phyloP scores from a whole-genome alignment of 306 rosid species.

The Corylus americana region DNA sequence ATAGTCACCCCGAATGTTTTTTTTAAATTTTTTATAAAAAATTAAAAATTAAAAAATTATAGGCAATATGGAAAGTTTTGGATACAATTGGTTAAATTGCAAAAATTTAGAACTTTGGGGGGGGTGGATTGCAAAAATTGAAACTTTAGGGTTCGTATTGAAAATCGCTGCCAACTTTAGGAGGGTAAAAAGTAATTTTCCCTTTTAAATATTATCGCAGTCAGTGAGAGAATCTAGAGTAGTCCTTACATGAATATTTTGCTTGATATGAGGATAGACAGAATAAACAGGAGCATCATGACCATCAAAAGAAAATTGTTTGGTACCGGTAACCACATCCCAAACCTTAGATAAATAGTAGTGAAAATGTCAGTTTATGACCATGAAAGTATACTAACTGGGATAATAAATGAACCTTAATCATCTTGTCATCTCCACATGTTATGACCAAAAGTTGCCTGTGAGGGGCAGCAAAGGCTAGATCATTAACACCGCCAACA shows the following conservation, averaged over 20 bases:
- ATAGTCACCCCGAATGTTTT: too few relatives aligned
- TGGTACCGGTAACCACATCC: slow-evolving; percentile 28
- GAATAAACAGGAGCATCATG: slow-evolving; percentile 28
- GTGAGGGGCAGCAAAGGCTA: slow-evolving; percentile 40
- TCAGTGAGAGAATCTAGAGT: neutral
- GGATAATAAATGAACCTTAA: slow-evolving; percentile 48
- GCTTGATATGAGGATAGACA: slow-evolving; percentile 21
- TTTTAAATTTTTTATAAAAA: too few relatives aligned
- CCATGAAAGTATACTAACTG: neutral
- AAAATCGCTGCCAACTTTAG: too few relatives aligned
- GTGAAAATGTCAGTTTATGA: slow-evolving; percentile 19
- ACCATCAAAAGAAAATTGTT: slow-evolving; percentile 23
- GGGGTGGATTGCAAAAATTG: too few relatives aligned
- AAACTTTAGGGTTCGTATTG: too few relatives aligned
- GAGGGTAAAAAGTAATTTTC: too few relatives aligned
- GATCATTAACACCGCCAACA: slow-evolving; percentile 54
- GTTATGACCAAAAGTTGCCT: slow-evolving; percentile 38
- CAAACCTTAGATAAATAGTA: slow-evolving; percentile 29
- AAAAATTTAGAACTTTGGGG: too few relatives aligned
- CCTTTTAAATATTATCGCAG: neutral
- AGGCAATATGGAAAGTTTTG: too few relatives aligned
- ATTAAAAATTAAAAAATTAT: too few relatives aligned
- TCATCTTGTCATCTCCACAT: slow-evolving; percentile 55
- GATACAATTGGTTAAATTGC: too few relatives aligned
- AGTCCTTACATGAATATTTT: slow-evolving; percentile 31